Conservation (phyloP, 2,329 filamentous ascomycete genomes). For the Penicillium janthinellum region DNA sequence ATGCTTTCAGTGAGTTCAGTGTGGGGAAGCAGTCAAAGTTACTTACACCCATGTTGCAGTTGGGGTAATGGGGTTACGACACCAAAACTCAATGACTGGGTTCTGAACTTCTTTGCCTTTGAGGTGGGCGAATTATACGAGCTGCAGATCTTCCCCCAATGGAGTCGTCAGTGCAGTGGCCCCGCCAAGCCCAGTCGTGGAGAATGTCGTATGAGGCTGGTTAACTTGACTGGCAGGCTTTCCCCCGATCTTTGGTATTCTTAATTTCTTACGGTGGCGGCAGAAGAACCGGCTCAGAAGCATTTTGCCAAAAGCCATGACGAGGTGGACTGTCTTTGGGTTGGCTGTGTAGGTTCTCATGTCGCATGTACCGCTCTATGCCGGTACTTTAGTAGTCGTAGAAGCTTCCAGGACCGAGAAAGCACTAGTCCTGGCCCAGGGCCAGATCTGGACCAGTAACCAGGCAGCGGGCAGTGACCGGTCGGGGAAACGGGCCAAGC, state of each 20-base stretch:
- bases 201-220: slow-evolving; percentile 15
- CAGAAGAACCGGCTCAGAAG: slow-evolving; percentile 3
- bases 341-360: neutral
- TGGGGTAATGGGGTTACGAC: neutral
- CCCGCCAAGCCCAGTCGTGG: slow-evolving; percentile 3
- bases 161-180: neutral
- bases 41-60: neutral
- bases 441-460: neutral
- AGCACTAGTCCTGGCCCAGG: neutral
- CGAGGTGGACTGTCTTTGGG: neutral
- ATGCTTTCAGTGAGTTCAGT: slow-evolving; percentile 4
- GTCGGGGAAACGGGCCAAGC: neutral
- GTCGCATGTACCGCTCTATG: neutral
- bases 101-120: neutral
- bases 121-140: slow-evolving; percentile 7
- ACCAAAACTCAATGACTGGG: neutral
- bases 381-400: neutral
- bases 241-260: neutral
- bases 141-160: neutral
- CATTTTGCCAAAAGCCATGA: neutral
- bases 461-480: neutral
- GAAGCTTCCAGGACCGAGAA: neutral
- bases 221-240: neutral
- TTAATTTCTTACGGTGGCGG: slow-evolving; percentile 2
- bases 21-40: slow-evolving; percentile 20